These are phyloP conservation scores for Pneumocystis carinii DNA, from an alignment of 1,139 yeast genomes.

Conservation along the genomic window DNA sequence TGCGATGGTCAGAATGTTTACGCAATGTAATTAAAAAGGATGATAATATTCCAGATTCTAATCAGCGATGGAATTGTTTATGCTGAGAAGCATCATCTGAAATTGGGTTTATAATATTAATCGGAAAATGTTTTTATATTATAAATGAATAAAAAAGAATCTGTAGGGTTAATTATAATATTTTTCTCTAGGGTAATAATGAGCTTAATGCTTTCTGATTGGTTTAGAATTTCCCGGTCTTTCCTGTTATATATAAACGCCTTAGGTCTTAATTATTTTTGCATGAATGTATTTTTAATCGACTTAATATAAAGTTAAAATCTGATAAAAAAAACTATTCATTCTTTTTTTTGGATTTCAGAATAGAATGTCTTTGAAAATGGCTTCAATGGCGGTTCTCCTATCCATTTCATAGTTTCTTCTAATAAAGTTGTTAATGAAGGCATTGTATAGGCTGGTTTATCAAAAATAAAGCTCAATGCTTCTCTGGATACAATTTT, in stretches of 20 bases:
- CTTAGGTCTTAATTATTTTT: too few species aligned
- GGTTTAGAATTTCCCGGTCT: too few species aligned
- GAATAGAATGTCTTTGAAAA: neutral
- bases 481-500: neutral
- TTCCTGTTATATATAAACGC: too few species aligned
- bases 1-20: neutral
- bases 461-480: neutral
- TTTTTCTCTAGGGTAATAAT: too few species aligned
- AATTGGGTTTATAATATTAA: too few species aligned
- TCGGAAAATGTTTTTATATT: too few species aligned
- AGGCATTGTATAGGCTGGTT: slow-evolving; percentile 1
- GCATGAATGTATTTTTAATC: too few species aligned
- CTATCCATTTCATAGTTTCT: neutral
- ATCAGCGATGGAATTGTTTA: neutral
- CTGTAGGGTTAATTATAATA: too few species aligned
- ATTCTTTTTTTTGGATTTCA: neutral
- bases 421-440: neutral
- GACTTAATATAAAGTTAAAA: neutral
- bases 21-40: neutral
- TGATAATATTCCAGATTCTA: neutral
- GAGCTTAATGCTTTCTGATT: too few species aligned
- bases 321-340: neutral
- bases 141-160: too few species aligned
- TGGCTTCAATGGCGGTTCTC: neutral
- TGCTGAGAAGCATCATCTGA: neutral